A percentile compares a stretch with the other conserved stretches of the same genome.
These are phyloP conservation scores for Colletotrichum sp. DNA, from an alignment of 2,329 filamentous ascomycete species.

Conservation along the genomic window DNA sequence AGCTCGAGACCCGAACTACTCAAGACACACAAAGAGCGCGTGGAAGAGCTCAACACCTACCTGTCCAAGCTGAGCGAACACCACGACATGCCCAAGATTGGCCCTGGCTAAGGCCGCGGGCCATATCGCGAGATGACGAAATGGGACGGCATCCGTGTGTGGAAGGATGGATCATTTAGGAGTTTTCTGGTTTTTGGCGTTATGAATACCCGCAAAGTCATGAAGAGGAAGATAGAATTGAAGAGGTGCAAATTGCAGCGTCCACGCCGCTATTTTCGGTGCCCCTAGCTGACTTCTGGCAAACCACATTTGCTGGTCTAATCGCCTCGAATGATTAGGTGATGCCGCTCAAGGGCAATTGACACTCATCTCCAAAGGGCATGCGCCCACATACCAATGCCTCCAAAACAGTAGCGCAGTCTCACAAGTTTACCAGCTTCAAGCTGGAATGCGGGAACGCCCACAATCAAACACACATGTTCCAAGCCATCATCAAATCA, in stretches of 20 bases:
- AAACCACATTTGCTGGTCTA: neutral
- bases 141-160: neutral
- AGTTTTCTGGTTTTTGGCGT: neutral
- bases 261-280: no score
- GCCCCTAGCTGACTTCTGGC: neutral
- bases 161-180: neutral
- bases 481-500: neutral
- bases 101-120: slow-evolving; percentile 51
- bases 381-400: neutral
- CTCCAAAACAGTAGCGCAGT: neutral
- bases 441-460: neutral
- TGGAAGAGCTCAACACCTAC: slow-evolving; percentile 95
- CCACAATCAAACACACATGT: neutral
- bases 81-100: slow-evolving; percentile 88
- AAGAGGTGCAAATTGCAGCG: neutral
- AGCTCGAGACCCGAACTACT: slow-evolving; percentile 73
- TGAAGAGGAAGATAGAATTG: neutral
- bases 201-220: neutral
- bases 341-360: neutral
- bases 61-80: slow-evolving; percentile 92
- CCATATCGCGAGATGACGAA: neutral
- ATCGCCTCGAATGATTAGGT: neutral
- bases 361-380: neutral
- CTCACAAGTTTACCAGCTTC: neutral
- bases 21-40: slow-evolving; percentile 96